phyloP scores from a whole-genome alignment of 177 flowering plant genomes.

The Telopea speciosissima region DNA sequence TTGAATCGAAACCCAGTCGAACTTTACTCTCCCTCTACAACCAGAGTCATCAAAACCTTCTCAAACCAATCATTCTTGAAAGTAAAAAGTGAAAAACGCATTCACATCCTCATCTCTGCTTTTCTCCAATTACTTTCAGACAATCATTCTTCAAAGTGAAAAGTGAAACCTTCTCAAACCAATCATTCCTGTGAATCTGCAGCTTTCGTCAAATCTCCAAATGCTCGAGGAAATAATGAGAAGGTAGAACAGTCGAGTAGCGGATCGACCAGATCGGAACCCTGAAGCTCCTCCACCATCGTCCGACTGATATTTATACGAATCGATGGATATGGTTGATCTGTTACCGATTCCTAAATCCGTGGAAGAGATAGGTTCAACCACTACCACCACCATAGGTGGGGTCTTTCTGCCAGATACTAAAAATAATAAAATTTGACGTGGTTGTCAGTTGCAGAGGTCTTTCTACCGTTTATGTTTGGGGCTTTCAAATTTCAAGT shows the following conservation, averaged over 20 bases:
- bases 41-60: background rate
- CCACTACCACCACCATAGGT: too few relatives aligned
- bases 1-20: background rate
- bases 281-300: slow-evolving; percentile 16
- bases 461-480: too few relatives aligned
- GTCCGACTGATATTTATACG: too few relatives aligned
- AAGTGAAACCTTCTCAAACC: slow-evolving; percentile 23
- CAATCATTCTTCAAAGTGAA: too few relatives aligned
- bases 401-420: too few relatives aligned
- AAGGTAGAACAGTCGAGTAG: slow-evolving; percentile 24
- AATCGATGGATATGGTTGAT: too few relatives aligned
- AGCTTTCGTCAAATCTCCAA: slow-evolving; percentile 17
- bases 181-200: slow-evolving; percentile 14
- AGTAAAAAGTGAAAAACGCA: background rate
- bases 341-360: too few relatives aligned
- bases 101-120: background rate
- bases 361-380: too few relatives aligned
- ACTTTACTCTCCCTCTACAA: too few relatives aligned
- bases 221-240: slow-evolving; percentile 38
- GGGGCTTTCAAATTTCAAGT: too few relatives aligned
- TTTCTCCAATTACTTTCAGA: background rate
- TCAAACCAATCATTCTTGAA: background rate
- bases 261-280: slow-evolving; percentile 34
- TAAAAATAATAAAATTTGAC: too few relatives aligned
- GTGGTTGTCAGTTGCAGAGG: too few relatives aligned